These are phyloP conservation scores for Plectosphaerella cucumerina DNA, from an alignment of 2,329 filamentous ascomycete species.

Conservation along the genomic window DNA sequence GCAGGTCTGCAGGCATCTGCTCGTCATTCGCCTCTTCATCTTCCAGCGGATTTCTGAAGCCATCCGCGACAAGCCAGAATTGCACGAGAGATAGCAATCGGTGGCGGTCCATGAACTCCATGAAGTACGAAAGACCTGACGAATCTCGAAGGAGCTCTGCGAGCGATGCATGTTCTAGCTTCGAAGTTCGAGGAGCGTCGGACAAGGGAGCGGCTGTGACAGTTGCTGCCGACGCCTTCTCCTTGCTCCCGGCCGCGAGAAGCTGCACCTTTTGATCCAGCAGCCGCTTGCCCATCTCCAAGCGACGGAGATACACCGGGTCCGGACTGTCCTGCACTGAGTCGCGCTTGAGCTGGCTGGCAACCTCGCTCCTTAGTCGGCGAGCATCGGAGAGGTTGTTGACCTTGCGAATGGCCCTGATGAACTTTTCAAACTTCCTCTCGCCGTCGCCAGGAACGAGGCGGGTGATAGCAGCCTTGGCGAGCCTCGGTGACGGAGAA, in stretches of 20 bases:
- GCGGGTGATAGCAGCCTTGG: slow-evolving; percentile 69
- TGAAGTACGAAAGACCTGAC: slow-evolving; percentile 92
- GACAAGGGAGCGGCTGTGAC: slow-evolving; percentile 17
- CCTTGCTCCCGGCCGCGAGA: slow-evolving; percentile 65
- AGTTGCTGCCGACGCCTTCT: slow-evolving; percentile 16
- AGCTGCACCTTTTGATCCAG: slow-evolving; percentile 86
- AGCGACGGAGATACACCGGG: slow-evolving; percentile 76
- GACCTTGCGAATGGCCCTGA: slow-evolving; percentile 81
- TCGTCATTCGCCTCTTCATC: slow-evolving; percentile 70
- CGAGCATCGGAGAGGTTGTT: slow-evolving; percentile 91
- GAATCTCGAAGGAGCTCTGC: slow-evolving; percentile 86
- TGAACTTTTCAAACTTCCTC: slow-evolving; percentile 89
- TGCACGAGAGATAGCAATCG: slow-evolving; percentile 84
- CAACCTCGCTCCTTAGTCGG: slow-evolving; percentile 85
- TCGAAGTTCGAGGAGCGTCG: slow-evolving; percentile 43
- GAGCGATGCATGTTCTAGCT: slow-evolving; percentile 70
- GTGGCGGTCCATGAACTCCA: slow-evolving; percentile 98
- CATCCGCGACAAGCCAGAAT: slow-evolving; percentile 98
- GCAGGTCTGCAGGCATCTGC: slow-evolving; percentile 54
- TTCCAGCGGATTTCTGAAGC: slow-evolving; percentile 89
- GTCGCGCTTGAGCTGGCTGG: slow-evolving; percentile 87
- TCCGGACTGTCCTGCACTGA: slow-evolving; percentile 75
- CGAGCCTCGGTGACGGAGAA: slow-evolving; percentile 66
- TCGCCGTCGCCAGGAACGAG: slow-evolving; percentile 81
- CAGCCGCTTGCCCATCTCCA: slow-evolving; percentile 88